Evolutionary conservation across 352 stramenopile species (phyloP), one percentile per base, ranked within the genome.

Genomic region (Pythium brassicae): DNA sequence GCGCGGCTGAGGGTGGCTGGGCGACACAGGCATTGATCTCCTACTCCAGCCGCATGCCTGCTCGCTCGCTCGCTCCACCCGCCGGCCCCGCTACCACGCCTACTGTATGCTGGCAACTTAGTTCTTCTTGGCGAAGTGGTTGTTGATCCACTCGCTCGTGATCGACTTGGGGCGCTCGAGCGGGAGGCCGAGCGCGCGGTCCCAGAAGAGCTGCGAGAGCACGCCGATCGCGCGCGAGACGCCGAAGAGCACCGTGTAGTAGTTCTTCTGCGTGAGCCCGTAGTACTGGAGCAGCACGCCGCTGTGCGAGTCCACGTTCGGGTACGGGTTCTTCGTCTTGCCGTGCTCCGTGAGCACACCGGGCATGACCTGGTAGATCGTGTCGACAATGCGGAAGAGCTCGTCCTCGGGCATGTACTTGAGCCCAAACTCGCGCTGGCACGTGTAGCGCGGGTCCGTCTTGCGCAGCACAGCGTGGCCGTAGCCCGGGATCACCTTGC

Each of bases 241-340:
- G 70, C 97, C 97, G 72, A 99, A 99, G 63, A 99, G 90, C 43
- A 99, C 97, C 37, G 97, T 99, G 94, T 99, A 99, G 82, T 99
- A 99, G 78, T 98, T 96, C 86, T 98, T 97, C 85, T 99, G 92
- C 52, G 94, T 99, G 74, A 99, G 91, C 65, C 95, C 96, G 83
- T 99, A 99, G 84, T 99, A 96, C 89, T 97, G 97, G 29, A 99
- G 84, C 64, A 99, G 83, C 67, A 99, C 96, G 62, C 97, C 97
- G 22, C 79, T 97, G 86, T 99, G 97, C 53, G 89, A 98, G 84
- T 99, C 97, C 53, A 99, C 97, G 82, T 99, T 99, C 55, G 97
- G 97, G 80, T 98, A 99, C 50, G 97, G 97, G 85, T 99, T 99
- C 80, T 98, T 97, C 54, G 97, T 98, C 89, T 99, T 99, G 68